Evolutionary conservation across 2,329 filamentous ascomycete species (phyloP), one percentile per base, ranked within the genome.

Genomic region (Aureobasidium lini): DNA sequence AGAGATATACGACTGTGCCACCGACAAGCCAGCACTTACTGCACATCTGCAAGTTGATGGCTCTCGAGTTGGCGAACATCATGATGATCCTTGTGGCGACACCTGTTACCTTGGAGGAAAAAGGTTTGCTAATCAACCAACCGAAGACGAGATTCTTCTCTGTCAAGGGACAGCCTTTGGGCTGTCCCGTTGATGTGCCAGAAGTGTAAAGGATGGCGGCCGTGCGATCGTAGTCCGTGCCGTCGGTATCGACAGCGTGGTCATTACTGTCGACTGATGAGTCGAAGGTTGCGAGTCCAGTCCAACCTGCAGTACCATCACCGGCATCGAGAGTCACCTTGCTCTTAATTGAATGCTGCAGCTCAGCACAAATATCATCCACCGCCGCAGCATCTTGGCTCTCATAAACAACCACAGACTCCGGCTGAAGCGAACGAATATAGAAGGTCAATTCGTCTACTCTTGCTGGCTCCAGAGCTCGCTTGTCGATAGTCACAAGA

Each of bases 31-130:
- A 56, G 13, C 29, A 44, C 11, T n/a, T 1, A 15, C 40, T 56
- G 9, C n/a, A 34, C 39, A 56, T 1, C 2, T 23, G 16, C 6
- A 56, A 31, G 8, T 56, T 56, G 5, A 56, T 56, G 11, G 52
- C 52, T 29, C 52, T n/a, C 4, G 52, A 56, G 16, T 56, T 56
- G 6, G 52, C 39, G 8, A 56, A 56, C 40, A 40, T 44, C 52
- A 56, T 54, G 9, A 34, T 13, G 2, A 32, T 15, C 18, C 31
- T 11, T 9, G 16, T 9, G 42, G 42, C 6, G 8, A 44, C 29
- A 18, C 9, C 7, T 7, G 15, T 40, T 15, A 9, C 8, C 34
- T n/a, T 18, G n/a, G 6, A 10, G 8, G 16, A n/a, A n/a, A 16
- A 4, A 7, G 36, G 36, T 6, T 53, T 53, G 1, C 31, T 18